phyloP scores from a whole-genome alignment of 495 filamentous ascomycete species.

The Mytilinidion resinicola region DNA sequence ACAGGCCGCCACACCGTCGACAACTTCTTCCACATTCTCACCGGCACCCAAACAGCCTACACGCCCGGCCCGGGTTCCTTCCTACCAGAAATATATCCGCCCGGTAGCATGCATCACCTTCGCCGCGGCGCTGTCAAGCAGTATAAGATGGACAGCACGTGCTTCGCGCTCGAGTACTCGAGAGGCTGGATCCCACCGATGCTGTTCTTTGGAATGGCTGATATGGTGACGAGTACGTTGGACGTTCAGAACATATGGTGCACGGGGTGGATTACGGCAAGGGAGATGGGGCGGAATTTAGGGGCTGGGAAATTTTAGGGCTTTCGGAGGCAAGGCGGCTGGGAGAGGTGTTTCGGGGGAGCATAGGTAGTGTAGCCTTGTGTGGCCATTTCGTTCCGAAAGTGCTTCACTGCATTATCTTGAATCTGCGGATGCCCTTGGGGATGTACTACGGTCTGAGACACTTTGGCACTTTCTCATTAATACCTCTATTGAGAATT shows the following conservation, averaged over 20 bases:
- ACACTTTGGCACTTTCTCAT: too few relatives aligned
- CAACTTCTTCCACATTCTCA: constrained; percentile 88
- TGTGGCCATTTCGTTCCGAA: too few relatives aligned
- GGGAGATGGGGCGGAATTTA: constrained; percentile 68
- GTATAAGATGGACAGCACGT: constrained; percentile 73
- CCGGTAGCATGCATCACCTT: constrained; percentile 72
- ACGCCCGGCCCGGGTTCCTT: constrained; percentile 58
- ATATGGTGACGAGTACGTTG: constrained; percentile 47
- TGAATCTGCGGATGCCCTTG: too few relatives aligned
- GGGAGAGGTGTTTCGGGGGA: too few relatives aligned
- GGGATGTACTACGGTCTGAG: too few relatives aligned
- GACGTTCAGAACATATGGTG: constrained; percentile 75
- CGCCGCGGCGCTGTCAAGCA: constrained; percentile 71
- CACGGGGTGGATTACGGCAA: constrained; percentile 60
- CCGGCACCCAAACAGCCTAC: constrained; percentile 66
- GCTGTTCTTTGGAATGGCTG: constrained; percentile 80
- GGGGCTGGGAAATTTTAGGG: constrained; percentile 61
- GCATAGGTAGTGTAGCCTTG: too few relatives aligned
- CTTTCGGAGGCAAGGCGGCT: too few relatives aligned
- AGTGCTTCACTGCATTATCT: too few relatives aligned
- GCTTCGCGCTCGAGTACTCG: constrained; percentile 84
- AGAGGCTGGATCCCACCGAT: constrained; percentile 87
- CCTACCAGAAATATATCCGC: constrained; percentile 66
- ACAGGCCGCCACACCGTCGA: constrained; percentile 80
- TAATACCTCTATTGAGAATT: too few relatives aligned